These are phyloP conservation scores for Lecanicillium sp. DNA, from an alignment of 2,329 filamentous ascomycete species.

Conservation along the genomic window DNA sequence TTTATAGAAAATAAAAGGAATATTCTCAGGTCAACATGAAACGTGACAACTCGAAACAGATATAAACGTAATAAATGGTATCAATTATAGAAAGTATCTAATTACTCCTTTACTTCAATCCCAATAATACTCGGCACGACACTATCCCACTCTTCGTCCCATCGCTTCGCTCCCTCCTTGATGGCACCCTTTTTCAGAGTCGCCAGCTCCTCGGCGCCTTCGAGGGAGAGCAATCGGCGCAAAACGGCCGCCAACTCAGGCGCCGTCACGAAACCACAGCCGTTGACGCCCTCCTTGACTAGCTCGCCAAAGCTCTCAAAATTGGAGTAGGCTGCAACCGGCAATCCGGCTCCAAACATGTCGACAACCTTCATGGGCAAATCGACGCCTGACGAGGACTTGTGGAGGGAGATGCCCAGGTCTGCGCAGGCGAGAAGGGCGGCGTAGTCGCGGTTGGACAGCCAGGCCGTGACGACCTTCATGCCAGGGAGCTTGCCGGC, in stretches of 20 bases:
- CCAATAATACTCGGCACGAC: slow-evolving; percentile 68
- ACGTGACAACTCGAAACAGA: too few relatives aligned
- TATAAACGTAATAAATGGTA: not conserved
- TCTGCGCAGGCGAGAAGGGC: slow-evolving; percentile 76
- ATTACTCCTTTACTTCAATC: slow-evolving; percentile 17
- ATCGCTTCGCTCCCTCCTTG: slow-evolving; percentile 66
- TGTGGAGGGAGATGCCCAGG: slow-evolving; percentile 85
- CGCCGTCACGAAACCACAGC: slow-evolving; percentile 70
- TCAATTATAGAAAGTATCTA: slow-evolving; percentile 2
- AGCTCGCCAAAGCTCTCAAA: slow-evolving; percentile 89
- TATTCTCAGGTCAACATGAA: too few relatives aligned
- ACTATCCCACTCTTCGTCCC: slow-evolving; percentile 89
- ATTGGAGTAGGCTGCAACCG: slow-evolving; percentile 75
- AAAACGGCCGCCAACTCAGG: slow-evolving; percentile 58
- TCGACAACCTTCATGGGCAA: slow-evolving; percentile 99
- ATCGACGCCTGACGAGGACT: slow-evolving; percentile 88
- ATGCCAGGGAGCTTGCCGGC: slow-evolving; percentile 60
- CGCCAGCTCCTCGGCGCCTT: slow-evolving; percentile 44
- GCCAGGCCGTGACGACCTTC: slow-evolving; percentile 72
- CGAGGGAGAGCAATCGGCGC: slow-evolving; percentile 50
- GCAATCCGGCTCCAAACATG: slow-evolving; percentile 93
- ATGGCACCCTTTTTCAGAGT: slow-evolving; percentile 60
- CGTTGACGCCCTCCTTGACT: slow-evolving; percentile 81
- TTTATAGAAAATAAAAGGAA: too few relatives aligned
- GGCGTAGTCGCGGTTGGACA: slow-evolving; percentile 79